Conservation (phyloP, 495 filamentous ascomycete genomes). For the Cercophora samala region DNA sequence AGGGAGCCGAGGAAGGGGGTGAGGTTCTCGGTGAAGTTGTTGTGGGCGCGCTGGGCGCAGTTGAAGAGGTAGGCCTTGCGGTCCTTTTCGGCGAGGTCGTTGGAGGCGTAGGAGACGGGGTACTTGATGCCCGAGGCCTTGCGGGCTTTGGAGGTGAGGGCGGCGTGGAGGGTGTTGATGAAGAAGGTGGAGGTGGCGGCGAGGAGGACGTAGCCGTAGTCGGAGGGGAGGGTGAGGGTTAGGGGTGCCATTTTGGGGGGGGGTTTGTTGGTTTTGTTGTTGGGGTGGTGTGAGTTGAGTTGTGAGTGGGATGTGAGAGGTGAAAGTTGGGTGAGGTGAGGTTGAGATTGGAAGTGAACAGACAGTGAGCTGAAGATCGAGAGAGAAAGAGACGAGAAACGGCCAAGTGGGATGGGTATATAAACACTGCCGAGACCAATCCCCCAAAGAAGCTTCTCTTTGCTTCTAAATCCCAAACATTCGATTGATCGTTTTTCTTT, state of each 20-base stretch:
- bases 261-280: background rate
- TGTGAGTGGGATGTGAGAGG: background rate
- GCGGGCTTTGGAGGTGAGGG: slow-evolving; percentile 46
- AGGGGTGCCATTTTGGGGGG: background rate
- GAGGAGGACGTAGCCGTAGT: slow-evolving; percentile 56
- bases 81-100: slow-evolving; percentile 57
- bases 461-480: background rate
- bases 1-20: slow-evolving; percentile 56
- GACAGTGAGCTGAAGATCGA: background rate
- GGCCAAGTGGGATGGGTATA: background rate
- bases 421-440: background rate
- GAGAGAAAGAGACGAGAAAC: too few species aligned
- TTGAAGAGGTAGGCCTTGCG: slow-evolving; percentile 47
- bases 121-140: slow-evolving; percentile 56
- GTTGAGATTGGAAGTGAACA: slow-evolving; percentile 1
- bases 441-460: background rate
- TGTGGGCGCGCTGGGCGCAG: slow-evolving; percentile 68
- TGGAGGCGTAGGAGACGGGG: slow-evolving; percentile 61
- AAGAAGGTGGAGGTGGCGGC: slow-evolving; percentile 58
- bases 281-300: background rate
- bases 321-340: background rate
- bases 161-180: slow-evolving; percentile 52
- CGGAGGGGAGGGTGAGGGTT: slow-evolving; percentile 32
- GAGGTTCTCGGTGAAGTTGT: slow-evolving; percentile 67
- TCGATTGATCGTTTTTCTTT: background rate